Evolutionary conservation across 306 rosid species (phyloP).

Genomic region (Sicyos edulis): DNA sequence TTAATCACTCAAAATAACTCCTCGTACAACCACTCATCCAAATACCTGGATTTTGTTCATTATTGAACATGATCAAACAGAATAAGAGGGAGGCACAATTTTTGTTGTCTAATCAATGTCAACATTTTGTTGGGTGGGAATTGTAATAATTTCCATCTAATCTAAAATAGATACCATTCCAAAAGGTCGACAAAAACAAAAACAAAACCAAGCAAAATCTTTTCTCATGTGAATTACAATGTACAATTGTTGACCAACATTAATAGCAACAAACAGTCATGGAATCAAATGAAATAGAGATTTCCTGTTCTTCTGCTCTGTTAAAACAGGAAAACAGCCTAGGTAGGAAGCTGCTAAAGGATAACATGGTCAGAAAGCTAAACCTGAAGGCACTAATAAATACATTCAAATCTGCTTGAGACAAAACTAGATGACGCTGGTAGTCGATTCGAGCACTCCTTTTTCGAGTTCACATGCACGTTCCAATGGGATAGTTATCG

Average conservation of each 20-base stretch:
- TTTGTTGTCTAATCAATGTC: not conserved
- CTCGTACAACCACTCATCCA: too few species aligned
- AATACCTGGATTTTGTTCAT: not conserved
- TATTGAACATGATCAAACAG: not conserved
- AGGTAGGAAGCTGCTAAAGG: conserved; percentile 7
- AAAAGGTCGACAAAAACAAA: not conserved
- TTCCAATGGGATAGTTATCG: conserved; percentile 37
- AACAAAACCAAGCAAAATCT: conserved; percentile 1
- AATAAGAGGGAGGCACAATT: not conserved
- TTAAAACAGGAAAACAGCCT: conserved; percentile 12
- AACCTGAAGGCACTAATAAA: conserved; percentile 16
- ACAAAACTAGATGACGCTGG: conserved; percentile 12
- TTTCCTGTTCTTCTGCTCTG: conserved; percentile 6
- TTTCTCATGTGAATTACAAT: conserved; percentile 16
- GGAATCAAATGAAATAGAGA: conserved; percentile 12
- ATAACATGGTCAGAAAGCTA: conserved; percentile 15
- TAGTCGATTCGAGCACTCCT: not conserved
- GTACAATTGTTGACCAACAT: conserved; percentile 22
- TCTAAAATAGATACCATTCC: not conserved
- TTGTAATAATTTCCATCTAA: conserved; percentile 9
- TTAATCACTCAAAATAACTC: too few species aligned
- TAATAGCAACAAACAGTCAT: conserved; percentile 3
- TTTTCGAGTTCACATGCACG: conserved; percentile 30
- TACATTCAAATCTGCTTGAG: conserved; percentile 7
- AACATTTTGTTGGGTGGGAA: not conserved